phyloP scores from a whole-genome alignment of 768 basidiomycete species.

The Leucocoprinus leucothites region DNA sequence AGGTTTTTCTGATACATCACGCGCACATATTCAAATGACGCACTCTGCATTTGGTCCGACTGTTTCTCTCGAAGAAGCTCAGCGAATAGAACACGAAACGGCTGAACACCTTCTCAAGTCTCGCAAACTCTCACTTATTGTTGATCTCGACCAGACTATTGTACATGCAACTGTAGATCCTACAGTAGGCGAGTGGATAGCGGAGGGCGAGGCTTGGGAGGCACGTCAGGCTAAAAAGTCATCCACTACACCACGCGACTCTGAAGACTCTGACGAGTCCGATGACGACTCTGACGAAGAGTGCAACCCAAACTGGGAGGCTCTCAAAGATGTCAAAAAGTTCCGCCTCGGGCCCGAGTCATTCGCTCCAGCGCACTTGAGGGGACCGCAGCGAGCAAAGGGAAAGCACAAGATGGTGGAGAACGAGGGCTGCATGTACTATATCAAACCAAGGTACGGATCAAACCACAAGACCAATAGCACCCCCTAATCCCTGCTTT shows the following conservation, averaged over 20 bases:
- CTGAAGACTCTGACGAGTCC: conserved; percentile 40
- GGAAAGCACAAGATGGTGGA: conserved; percentile 66
- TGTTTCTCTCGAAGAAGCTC: conserved; percentile 90
- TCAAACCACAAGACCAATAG: conserved; percentile 8
- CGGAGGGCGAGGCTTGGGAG: conserved; percentile 82
- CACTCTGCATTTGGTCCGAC: conserved; percentile 90
- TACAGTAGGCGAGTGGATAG: conserved; percentile 96
- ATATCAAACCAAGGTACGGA: conserved; percentile 92
- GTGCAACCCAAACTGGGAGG: conserved; percentile 91
- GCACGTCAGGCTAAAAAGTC: conserved; percentile 46
- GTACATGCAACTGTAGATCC: conserved; percentile 99
- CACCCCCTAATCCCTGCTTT: conserved; percentile 9
- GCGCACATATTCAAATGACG: conserved; percentile 91
- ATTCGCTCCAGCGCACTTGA: conserved; percentile 40
- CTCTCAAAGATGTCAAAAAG: conserved; percentile 84
- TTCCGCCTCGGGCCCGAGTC: conserved; percentile 88
- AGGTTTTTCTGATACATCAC: conserved; percentile 80
- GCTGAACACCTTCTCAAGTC: conserved; percentile 72
- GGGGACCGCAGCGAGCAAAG: conserved; percentile 39
- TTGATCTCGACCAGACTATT: conserved; percentile 98
- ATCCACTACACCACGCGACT: conserved; percentile 24
- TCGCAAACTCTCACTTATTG: conserved; percentile 88
- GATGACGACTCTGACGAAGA: conserved; percentile 47
- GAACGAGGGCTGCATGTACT: conserved; percentile 89
- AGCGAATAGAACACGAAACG: conserved; percentile 81